phyloP scores from a whole-genome alignment of 176 grass and related monocot species.

The Carex scoparia region DNA sequence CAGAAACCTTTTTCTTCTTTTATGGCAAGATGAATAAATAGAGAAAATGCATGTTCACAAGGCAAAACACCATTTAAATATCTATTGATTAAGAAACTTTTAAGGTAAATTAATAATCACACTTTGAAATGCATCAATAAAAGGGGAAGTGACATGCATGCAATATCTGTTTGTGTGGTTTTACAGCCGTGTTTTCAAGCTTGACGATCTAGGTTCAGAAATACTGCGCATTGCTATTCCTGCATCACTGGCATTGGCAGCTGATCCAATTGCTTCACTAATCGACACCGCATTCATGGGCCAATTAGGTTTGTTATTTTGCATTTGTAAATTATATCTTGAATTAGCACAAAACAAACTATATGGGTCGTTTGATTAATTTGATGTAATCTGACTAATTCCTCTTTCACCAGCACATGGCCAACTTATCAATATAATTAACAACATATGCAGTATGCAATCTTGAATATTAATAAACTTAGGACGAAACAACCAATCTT shows the following conservation, averaged over 20 bases:
- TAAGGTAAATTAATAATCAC: neutral
- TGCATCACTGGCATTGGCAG: constrained; percentile 77
- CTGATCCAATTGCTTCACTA: constrained; percentile 87
- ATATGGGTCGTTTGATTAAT: neutral
- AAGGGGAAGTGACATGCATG: neutral
- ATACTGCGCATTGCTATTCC: constrained; percentile 74
- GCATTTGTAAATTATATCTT: constrained; percentile 9
- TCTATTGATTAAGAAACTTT: neutral
- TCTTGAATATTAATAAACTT: neutral
- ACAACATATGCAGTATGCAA: neutral
- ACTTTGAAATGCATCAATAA: neutral
- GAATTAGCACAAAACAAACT: neutral
- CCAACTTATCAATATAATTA: neutral
- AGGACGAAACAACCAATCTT: neutral
- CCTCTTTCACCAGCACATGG: neutral
- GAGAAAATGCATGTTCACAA: neutral
- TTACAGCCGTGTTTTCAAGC: constrained; percentile 71
- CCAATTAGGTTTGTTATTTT: constrained; percentile 53
- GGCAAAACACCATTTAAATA: neutral
- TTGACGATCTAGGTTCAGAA: constrained; percentile 78
- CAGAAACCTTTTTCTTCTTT: neutral
- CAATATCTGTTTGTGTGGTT: neutral
- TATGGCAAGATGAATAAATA: neutral
- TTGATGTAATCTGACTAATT: neutral
- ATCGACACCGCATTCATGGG: constrained; percentile 95